Evolutionary conservation across 2,329 filamentous ascomycete genomes (phyloP), one percentile per base, ranked within the genome.

Genomic region (Sarocladiaceae sp.): DNA sequence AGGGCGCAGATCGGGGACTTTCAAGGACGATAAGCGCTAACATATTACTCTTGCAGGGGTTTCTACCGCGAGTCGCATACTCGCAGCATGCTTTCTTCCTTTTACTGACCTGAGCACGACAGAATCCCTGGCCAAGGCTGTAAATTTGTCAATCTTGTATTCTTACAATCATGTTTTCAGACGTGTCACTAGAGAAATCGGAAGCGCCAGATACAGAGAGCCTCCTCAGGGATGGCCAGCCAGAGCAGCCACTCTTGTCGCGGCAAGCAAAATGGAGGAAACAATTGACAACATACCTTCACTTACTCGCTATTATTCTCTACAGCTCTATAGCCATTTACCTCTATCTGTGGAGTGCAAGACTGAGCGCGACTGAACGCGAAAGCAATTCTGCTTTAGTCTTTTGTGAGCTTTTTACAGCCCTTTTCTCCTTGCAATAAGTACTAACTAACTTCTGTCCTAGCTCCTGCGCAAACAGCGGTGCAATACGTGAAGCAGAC

Each of bases 401-500:
- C n/a, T 50, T 39, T 31, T 54, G 53, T 54, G 33, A 54, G 53
- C 28, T 22, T 15, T 2, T 11, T 4, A 8, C 26, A 17, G 6
- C 10, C 17, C 1, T 26, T 5, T 11, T 23, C 6, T 20, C n/a
- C 7, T 15, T 4, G 11, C 3, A 8, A 49, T 22, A 12, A 2
- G 2, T 4, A 31, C 46, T 54, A 18, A 54, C 44, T 35, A 25
- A 13, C 12, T 2, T n/a, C n/a, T n/a, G n/a, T 18, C 8, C 28
- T 28, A 54, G 53, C 53, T 31, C 53, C 53, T 2, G 53, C 53
- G 8, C 36, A 52, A 15, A 29, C 17, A 11, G 53, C 40, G 2
- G 7, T 54, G 6, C 13, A 50, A 52, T 54, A 54, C 18, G 40
- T 50, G 18, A 50, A 50, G 23, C 50, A 54, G 31, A 52, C 18